These are phyloP conservation scores for Leishmania amazonensis DNA, from an alignment of 208 protist genomes.

Conservation along the genomic window DNA sequence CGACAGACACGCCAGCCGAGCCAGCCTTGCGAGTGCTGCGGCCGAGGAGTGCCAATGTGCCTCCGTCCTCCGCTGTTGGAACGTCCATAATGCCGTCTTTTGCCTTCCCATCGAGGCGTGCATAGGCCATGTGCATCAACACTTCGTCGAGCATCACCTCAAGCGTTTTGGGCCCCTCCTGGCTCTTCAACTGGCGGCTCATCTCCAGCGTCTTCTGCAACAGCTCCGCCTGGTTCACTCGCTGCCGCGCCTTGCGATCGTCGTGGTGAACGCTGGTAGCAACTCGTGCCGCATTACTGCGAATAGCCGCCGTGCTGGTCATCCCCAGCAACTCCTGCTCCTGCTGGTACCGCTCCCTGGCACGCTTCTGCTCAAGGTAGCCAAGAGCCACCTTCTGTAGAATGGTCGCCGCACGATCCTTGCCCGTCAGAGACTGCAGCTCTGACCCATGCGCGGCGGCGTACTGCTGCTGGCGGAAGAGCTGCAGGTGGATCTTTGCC, in stretches of 20 bases:
- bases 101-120: conserved; percentile 80
- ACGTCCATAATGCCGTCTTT: conserved; percentile 69
- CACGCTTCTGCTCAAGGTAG: conserved; percentile 84
- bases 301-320: conserved; percentile 37
- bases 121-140: conserved; percentile 92
- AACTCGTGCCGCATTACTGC: conserved; percentile 34
- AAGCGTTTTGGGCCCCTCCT: conserved; percentile 93
- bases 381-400: conserved; percentile 90
- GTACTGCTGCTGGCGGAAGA: conserved; percentile 89
- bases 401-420: conserved; percentile 84
- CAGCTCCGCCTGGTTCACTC: conserved; percentile 89
- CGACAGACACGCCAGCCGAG: neutral
- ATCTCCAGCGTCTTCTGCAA: conserved; percentile 78
- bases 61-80: conserved; percentile 87
- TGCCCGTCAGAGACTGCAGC: conserved; percentile 67
- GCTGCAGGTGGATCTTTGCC: conserved; percentile 89
- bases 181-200: conserved; percentile 74
- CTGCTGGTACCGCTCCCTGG: conserved; percentile 60
- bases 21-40: conserved; percentile 10
- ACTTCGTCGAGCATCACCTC: conserved; percentile 94
- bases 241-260: conserved; percentile 86
- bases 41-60: conserved; percentile 70
- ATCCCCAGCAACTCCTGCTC: conserved; percentile 93
- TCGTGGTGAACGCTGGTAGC: conserved; percentile 44
- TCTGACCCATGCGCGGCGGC: conserved; percentile 44